Base-by-base conservation (phyloP, 1,139 yeast species). In the Nakaseomyces delphensis region DNA sequence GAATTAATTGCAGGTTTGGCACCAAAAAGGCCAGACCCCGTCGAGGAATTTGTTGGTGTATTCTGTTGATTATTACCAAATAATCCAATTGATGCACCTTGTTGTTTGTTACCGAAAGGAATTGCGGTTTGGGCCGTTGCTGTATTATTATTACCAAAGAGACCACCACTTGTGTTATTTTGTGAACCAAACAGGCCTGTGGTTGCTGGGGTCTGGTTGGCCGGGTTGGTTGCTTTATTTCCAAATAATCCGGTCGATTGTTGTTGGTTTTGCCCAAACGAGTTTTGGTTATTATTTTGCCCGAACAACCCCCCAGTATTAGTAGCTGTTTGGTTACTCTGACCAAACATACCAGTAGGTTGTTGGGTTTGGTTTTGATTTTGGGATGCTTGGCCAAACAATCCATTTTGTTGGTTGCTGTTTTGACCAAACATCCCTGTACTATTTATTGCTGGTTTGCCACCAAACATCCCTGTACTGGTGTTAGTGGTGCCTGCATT, bases 401-500 rank as follows among this genome's bases (percentile, higher is more conserved):
- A 33, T 36, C 14, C 43, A 46, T 39, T 41, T 51, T 38, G 40
- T 48, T 39, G 43, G 28, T 32, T 31, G 36, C 16, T 49, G 48
- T 45, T 48, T 42, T 48, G 52, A 6, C 55, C 55, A 53, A 67
- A 66, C 30, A 62, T 49, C 3, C 68, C 68, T 28, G 32, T 11
- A 14, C 32, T n/a, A 20, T 15, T 9, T 7, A 32, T 27, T 5
- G 56, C 47, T n/a, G 52, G 39, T 23, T 53, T 53, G 39, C 44
- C 44, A 1, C 73, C 74, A 50, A 65, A 66, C 7, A 64, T 61
- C 3, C 68, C 69, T 43, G 54, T 46, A 43, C 50, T 39, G 13
- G 56, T 41, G n/a, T 24, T 36, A 5, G 15, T 20, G 10, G 19
- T 10, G 9, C n/a, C 37, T 5, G 16, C 10, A 36, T 33, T 9